Conservation (phyloP, 1,284 basidiomycete species). For the Amylostereum areolatum region DNA sequence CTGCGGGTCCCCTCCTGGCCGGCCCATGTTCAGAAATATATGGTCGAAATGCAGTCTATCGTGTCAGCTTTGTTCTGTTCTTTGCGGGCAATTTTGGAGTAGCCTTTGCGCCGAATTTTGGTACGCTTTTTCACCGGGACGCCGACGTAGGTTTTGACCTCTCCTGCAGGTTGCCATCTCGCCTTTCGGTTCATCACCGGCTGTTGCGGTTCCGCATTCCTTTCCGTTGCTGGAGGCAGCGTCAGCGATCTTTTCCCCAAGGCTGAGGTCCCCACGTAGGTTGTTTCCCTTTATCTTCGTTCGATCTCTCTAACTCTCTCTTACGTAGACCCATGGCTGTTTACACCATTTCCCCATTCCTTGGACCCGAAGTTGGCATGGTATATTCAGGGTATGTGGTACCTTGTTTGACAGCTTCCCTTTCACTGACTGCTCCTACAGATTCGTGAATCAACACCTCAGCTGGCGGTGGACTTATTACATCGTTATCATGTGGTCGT, state of each 20-base stretch:
- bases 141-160: not conserved
- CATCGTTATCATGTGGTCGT: slow-evolving; percentile 58
- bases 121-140: slow-evolving; percentile 17
- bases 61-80: slow-evolving; percentile 30
- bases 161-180: slow-evolving; percentile 44
- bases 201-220: slow-evolving; percentile 66
- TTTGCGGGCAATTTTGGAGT: slow-evolving; percentile 47
- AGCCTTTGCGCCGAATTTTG: slow-evolving; percentile 43
- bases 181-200: slow-evolving; percentile 71
- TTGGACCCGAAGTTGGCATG: slow-evolving; percentile 69
- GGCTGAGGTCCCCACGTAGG: slow-evolving; percentile 13
- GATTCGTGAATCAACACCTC: slow-evolving; percentile 35
- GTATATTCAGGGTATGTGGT: slow-evolving; percentile 45
- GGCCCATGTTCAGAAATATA: slow-evolving; percentile 51
- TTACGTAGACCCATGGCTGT: slow-evolving; percentile 66
- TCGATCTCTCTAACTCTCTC: no score
- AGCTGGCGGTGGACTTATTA: slow-evolving; percentile 80
- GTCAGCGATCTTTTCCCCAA: slow-evolving; percentile 73
- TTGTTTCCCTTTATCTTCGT: not conserved
- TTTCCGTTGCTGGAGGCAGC: slow-evolving; percentile 77
- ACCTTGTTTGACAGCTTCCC: not conserved
- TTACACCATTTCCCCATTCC: slow-evolving; percentile 66
- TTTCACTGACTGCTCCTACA: slow-evolving; percentile 7
- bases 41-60: slow-evolving; percentile 37
- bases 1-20: slow-evolving; percentile 25